Percentiles rank a stretch among this genome's conserved stretches.
Conservation (phyloP, 2,329 filamentous ascomycete genomes). For the Ophiostoma himal-ulmi region DNA sequence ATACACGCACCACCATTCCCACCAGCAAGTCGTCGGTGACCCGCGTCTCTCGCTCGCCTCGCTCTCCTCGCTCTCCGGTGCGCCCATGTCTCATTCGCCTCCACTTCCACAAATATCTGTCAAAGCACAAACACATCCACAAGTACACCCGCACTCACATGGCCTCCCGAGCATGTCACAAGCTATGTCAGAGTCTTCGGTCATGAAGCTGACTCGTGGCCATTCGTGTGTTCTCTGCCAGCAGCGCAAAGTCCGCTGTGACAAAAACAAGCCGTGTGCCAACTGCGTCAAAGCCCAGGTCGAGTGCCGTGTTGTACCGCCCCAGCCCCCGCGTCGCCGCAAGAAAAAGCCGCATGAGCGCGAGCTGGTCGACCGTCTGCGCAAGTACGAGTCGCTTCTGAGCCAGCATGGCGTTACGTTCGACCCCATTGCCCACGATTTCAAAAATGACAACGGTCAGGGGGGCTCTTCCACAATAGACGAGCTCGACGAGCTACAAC, state of each 20-base stretch:
- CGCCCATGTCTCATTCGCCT: neutral
- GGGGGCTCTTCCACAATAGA: constrained; percentile 32
- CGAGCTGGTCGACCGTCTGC: constrained; percentile 63
- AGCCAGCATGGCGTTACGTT: constrained; percentile 62
- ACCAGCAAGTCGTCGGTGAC: neutral
- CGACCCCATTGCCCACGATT: constrained; percentile 55
- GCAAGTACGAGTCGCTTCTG: constrained; percentile 61
- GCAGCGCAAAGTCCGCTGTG: constrained; percentile 69
- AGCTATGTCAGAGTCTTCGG: neutral
- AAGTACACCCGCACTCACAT: neutral
- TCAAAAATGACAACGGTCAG: constrained; percentile 36
- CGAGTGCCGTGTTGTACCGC: constrained; percentile 55
- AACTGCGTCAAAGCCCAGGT: constrained; percentile 59
- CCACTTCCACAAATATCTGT: neutral
- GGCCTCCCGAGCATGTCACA: neutral
- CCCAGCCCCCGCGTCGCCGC: constrained; percentile 51
- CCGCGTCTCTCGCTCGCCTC: neutral
- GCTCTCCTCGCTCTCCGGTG: neutral
- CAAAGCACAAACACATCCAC: neutral
- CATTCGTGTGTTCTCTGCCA: constrained; percentile 68
- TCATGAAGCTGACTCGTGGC: constrained; percentile 53
- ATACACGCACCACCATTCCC: neutral
- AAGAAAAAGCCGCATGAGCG: constrained; percentile 63
- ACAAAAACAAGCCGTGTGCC: constrained; percentile 64
- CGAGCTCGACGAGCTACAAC: constrained; percentile 52